These are phyloP conservation scores for Penicillium sp. DNA, from an alignment of 2,329 filamentous ascomycete genomes.

Conservation along the genomic window DNA sequence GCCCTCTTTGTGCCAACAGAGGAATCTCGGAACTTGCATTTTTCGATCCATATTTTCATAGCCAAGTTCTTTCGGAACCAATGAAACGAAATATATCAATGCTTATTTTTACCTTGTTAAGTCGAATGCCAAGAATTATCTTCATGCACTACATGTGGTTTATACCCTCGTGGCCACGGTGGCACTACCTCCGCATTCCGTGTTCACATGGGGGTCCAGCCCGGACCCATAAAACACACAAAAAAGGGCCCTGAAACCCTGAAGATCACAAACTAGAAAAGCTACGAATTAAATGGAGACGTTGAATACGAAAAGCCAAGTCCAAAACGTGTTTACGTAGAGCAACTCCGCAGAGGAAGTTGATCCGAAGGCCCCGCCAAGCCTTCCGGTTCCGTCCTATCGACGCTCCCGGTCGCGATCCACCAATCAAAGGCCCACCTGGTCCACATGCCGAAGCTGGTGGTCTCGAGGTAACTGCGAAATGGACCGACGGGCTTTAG, in stretches of 20 bases:
- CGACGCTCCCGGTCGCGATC: neutral
- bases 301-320: too few species aligned
- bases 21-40: neutral
- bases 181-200: neutral
- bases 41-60: neutral
- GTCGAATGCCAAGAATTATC: neutral
- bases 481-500: neutral
- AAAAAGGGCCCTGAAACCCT: neutral
- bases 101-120: neutral
- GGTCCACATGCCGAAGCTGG: neutral
- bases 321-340: too few species aligned
- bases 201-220: neutral
- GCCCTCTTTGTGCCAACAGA: neutral
- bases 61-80: neutral
- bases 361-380: neutral
- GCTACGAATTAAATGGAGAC: neutral
- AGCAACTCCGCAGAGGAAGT: neutral
- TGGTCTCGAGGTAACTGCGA: neutral
- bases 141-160: neutral
- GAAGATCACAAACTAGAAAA: neutral
- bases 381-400: neutral
- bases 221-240: neutral
- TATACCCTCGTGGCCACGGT: conserved; percentile 1
- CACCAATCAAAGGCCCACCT: neutral
- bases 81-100: neutral